phyloP scores from a whole-genome alignment of 768 basidiomycete genomes.

The Mycena alexandri region DNA sequence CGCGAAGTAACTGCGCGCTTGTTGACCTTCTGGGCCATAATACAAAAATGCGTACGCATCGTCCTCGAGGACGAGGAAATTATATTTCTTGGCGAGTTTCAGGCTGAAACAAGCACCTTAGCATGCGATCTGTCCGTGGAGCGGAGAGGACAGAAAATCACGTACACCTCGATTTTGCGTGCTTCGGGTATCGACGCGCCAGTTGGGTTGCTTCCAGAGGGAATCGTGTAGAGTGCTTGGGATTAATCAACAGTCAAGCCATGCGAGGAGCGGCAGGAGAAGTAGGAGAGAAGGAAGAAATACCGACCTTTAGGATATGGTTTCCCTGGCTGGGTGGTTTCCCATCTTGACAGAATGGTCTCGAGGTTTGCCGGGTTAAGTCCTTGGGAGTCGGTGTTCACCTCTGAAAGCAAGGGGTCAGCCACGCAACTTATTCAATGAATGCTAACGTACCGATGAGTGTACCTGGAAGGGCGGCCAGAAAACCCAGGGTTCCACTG shows the following conservation, averaged over 20 bases:
- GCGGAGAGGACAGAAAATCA: too few species aligned
- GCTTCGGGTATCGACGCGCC: constrained; percentile 47
- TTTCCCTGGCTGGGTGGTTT: constrained; percentile 67
- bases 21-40: constrained; percentile 32
- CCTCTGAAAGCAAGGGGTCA: constrained; percentile 54
- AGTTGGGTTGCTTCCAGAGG: constrained; percentile 51
- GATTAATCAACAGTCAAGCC: too few species aligned
- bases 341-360: constrained; percentile 53
- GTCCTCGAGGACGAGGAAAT: constrained; percentile 64
- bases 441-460: constrained; percentile 37
- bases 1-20: constrained; percentile 46
- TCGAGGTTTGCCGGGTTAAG: constrained; percentile 62
- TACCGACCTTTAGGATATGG: constrained; percentile 69
- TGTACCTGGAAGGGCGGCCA: constrained; percentile 37
- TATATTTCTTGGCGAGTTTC: constrained; percentile 66
- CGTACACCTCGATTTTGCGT: constrained; percentile 35
- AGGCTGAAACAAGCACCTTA: constrained; percentile 52
- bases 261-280: constrained; percentile 36
- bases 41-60: constrained; percentile 39
- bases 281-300: constrained; percentile 62
- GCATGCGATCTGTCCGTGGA: not conserved
- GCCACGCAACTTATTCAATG: not conserved
- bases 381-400: constrained; percentile 71
- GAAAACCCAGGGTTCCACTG: constrained; percentile 34
- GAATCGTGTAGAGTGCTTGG: constrained; percentile 70